phyloP scores from a whole-genome alignment of 495 filamentous ascomycete genomes.

The Tuber aestivum region DNA sequence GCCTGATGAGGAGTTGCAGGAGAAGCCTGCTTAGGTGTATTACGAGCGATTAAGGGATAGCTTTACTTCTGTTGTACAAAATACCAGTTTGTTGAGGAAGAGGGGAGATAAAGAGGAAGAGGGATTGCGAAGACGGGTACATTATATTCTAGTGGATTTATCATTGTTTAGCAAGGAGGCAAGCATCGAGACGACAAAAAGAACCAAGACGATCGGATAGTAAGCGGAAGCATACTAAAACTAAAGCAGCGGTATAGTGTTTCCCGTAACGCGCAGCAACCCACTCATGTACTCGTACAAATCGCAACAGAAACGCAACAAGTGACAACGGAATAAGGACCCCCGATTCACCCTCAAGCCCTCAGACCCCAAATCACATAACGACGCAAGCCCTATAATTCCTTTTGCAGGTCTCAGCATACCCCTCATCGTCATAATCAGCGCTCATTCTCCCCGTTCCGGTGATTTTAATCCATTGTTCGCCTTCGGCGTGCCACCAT shows the following conservation, averaged over 20 bases:
- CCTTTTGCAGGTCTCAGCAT: constrained; percentile 46
- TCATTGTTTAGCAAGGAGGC: not conserved
- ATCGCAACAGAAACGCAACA: not conserved
- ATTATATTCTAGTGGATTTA: not conserved
- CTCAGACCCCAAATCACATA: constrained; percentile 42
- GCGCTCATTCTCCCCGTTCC: constrained; percentile 62
- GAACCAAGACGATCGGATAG: not conserved
- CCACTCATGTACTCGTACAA: not conserved
- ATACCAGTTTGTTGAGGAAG: not conserved
- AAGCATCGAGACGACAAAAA: not conserved
- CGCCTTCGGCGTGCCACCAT: constrained; percentile 87
- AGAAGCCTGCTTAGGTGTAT: not conserved
- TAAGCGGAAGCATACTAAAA: not conserved
- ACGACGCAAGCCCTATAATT: constrained; percentile 45
- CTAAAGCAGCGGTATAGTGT: not conserved
- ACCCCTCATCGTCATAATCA: constrained; percentile 56
- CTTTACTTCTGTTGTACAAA: not conserved
- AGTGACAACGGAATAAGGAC: not conserved
- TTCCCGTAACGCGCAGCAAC: not conserved
- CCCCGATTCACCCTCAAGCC: not conserved
- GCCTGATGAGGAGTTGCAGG: not conserved
- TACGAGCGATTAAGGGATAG: not conserved
- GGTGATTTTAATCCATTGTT: constrained; percentile 71
- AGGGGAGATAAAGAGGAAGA: not conserved
- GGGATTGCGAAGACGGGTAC: not conserved